Conservation (phyloP, 2,329 filamentous ascomycete species). For the Beauveria rudraprayagi region DNA sequence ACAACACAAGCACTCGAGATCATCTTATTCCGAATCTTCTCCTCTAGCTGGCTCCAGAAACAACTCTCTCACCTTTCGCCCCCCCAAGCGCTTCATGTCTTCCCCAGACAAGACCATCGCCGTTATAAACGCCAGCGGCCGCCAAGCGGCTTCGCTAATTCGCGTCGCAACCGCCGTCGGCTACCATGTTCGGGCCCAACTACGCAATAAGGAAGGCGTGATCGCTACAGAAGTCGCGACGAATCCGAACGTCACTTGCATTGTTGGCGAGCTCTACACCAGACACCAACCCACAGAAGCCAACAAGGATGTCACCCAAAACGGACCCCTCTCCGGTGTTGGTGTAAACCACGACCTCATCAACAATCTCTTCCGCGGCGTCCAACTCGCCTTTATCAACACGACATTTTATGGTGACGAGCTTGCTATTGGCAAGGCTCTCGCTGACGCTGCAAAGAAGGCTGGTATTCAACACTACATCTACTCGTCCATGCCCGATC, state of each 20-base stretch:
- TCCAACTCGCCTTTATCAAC: slow-evolving; percentile 92
- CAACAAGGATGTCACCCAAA: slow-evolving; percentile 58
- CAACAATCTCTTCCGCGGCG: slow-evolving; percentile 69
- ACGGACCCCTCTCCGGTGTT: slow-evolving; percentile 52
- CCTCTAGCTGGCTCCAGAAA: slow-evolving; percentile 47
- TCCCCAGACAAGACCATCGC: slow-evolving; percentile 72
- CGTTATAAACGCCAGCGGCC: slow-evolving; percentile 90
- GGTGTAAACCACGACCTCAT: slow-evolving; percentile 68
- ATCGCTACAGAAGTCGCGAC: slow-evolving; percentile 79
- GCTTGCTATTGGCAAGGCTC: slow-evolving; percentile 75
- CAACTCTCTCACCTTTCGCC: slow-evolving; percentile 53
- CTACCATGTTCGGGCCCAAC: slow-evolving; percentile 85
- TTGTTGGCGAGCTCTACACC: slow-evolving; percentile 57
- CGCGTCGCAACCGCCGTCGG: slow-evolving; percentile 89
- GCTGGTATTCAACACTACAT: slow-evolving; percentile 84
- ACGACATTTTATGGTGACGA: slow-evolving; percentile 97
- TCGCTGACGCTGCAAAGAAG: slow-evolving; percentile 82
- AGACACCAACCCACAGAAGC: slow-evolving; percentile 42
- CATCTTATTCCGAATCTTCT: slow-evolving; percentile 54
- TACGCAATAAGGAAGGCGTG: slow-evolving; percentile 78
- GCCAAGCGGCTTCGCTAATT: slow-evolving; percentile 91
- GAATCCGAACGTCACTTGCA: slow-evolving; percentile 65
- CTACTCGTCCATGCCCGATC: slow-evolving; percentile 96
- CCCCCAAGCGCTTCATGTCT: slow-evolving; percentile 50
- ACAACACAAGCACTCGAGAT: slow-evolving; percentile 53